These are phyloP conservation scores for Cytospora leucostoma DNA, from an alignment of 2,329 filamentous ascomycete species.

Conservation along the genomic window DNA sequence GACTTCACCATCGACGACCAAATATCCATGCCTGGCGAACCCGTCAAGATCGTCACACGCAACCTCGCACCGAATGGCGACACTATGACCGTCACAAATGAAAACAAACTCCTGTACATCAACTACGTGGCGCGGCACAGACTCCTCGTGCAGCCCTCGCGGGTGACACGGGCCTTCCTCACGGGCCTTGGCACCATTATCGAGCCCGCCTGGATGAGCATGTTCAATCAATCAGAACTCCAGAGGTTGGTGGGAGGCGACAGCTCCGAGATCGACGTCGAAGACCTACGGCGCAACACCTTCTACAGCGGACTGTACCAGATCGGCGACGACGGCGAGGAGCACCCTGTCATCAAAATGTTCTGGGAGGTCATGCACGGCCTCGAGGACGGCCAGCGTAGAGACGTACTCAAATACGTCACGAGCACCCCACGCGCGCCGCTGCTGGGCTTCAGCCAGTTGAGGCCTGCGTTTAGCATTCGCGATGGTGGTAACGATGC, in stretches of 20 bases:
- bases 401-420: conserved; percentile 92
- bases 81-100: conserved; percentile 79
- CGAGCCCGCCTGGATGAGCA: conserved; percentile 87
- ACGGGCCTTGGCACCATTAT: conserved; percentile 85
- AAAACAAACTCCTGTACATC: conserved; percentile 92
- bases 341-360: conserved; percentile 81
- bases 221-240: conserved; percentile 97
- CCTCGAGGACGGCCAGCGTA: conserved; percentile 73
- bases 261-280: conserved; percentile 79
- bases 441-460: conserved; percentile 81
- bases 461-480: conserved; percentile 87
- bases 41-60: conserved; percentile 65
- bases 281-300: conserved; percentile 82
- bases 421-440: conserved; percentile 91
- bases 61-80: conserved; percentile 78
- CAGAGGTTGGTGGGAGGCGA: conserved; percentile 93
- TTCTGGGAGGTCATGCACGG: conserved; percentile 90
- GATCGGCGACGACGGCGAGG: conserved; percentile 83
- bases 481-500: conserved; percentile 78
- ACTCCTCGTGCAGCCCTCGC: conserved; percentile 74
- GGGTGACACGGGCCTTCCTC: conserved; percentile 87
- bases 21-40: conserved; percentile 48
- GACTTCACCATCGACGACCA: conserved; percentile 89
- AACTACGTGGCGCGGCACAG: conserved; percentile 87
- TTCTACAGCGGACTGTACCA: conserved; percentile 84